Conservation (phyloP, 1,284 basidiomycete genomes). For the Coniophora puteana region DNA sequence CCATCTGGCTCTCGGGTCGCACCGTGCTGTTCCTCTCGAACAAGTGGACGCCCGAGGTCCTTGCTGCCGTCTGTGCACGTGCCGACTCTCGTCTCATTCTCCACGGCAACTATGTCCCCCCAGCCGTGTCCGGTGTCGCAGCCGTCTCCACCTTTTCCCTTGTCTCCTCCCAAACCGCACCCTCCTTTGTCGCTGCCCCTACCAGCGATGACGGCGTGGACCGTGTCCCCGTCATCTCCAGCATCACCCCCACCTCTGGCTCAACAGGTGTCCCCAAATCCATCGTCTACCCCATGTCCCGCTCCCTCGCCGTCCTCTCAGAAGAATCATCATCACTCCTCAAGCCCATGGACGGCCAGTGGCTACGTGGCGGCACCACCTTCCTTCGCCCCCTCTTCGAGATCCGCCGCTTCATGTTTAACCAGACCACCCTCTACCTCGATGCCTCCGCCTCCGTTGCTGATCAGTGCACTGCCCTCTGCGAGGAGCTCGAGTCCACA, state of each 20-base stretch:
- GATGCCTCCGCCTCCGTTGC: conserved; percentile 21
- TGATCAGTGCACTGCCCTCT: conserved; percentile 22
- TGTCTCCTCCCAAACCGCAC: conserved; percentile 6
- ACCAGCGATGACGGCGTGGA: conserved; percentile 11
- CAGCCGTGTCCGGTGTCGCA: conserved; percentile 5
- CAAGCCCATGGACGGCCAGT: conserved; percentile 24
- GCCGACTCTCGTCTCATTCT: conserved; percentile 16
- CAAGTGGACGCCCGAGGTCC: conserved; percentile 21
- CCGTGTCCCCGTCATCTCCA: conserved; percentile 19
- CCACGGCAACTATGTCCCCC: conserved; percentile 15
- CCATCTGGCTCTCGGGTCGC: conserved; percentile 21
- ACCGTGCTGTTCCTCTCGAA: conserved; percentile 23
- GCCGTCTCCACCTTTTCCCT: conserved; percentile 17
- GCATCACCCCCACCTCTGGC: conserved; percentile 26
- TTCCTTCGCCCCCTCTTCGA: conserved; percentile 27
- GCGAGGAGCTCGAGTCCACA: conserved; percentile 21
- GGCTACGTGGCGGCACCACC: conserved; percentile 25
- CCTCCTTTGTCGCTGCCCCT: conserved; percentile 10
- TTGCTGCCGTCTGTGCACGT: conserved; percentile 17
- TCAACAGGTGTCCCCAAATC: conserved; percentile 28
- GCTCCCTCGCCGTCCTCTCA: conserved; percentile 19
- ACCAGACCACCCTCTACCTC: conserved; percentile 24
- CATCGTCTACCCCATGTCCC: conserved; percentile 26
- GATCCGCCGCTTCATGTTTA: conserved; percentile 29
- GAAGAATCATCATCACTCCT: conserved; percentile 23